phyloP scores from a whole-genome alignment of 202 grass and related monocot species.

The Eragrostis tef region DNA sequence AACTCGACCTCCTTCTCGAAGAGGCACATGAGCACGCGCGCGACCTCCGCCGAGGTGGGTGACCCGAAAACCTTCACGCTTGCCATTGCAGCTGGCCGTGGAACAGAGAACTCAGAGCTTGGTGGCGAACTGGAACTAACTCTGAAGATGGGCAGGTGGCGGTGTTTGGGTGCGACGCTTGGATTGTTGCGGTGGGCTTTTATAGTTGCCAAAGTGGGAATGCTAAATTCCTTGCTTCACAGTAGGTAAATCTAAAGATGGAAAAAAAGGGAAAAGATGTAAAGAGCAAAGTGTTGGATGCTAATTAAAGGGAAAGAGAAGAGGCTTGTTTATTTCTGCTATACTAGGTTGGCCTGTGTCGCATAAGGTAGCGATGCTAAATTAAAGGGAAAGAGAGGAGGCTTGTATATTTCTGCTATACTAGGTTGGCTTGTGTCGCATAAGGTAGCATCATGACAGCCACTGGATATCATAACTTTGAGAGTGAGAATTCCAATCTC shows the following conservation, averaged over 20 bases:
- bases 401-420: background rate
- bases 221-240: constrained; percentile 70
- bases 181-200: constrained; percentile 34
- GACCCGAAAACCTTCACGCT: constrained; percentile 87
- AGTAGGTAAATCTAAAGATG: constrained; percentile 53
- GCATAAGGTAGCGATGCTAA: constrained; percentile 12
- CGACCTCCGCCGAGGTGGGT: constrained; percentile 73
- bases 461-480: background rate
- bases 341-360: constrained; percentile 16
- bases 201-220: constrained; percentile 47
- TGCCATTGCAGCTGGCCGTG: constrained; percentile 31
- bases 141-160: background rate
- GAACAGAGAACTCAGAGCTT: background rate
- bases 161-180: constrained; percentile 1
- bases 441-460: constrained; percentile 16
- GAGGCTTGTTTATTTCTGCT: background rate
- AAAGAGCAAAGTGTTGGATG: constrained; percentile 62
- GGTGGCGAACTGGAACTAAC: background rate
- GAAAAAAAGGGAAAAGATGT: constrained; percentile 34
- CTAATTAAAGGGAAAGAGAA: constrained; percentile 49
- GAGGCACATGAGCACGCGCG: constrained; percentile 80
- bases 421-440: constrained; percentile 17
- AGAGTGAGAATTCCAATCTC: background rate
- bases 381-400: constrained; percentile 49
- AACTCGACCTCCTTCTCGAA: constrained; percentile 94